Base-by-base conservation (phyloP, 257 asterid genomes). In the Solanum chiquidenum region DNA sequence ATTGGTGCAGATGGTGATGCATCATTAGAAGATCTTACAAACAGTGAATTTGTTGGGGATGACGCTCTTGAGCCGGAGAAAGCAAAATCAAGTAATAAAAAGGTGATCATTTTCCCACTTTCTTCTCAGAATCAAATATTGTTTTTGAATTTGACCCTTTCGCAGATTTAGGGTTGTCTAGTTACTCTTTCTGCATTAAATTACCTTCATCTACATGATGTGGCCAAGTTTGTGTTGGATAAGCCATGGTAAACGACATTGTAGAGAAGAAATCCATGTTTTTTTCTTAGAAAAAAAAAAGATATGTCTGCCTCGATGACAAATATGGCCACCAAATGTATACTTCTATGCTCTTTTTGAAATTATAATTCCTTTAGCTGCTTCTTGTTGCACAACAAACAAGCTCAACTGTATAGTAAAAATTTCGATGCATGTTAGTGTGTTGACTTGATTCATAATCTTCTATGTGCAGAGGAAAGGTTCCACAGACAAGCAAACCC, bases 1-100 rank as follows among this genome's bases (percentile, higher is more conserved):
- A 88, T 97, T 86, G 98, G 93, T 92, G 98, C 93, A 37, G 99
- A 95, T 40, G 99, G 99, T n/a, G 94, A 91, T 91, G 98, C 96
- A 80, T 91, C 94, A 90, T 92, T 95, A 88, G 98, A 95, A 94
- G 98, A 97, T 91, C 88, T 94, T 38, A 42, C 93, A 23, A 91
- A 91, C 68, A 74, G 91, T 46, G 98, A 86, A 73, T 86, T 89
- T 68, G 92, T 79, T 86, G 94, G 84, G 86, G 96, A 92, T 85
- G 94, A 31, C 35, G 55, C 92, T 76, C 92, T 89, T 71, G 98
- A 95, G 38, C 88, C 88, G 1, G 98, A 94, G 25, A 95, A 94
- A 87, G 83, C 94, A 23, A 95, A 92, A 88, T 88, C 98, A 80
- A 91, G 92, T 88, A 90, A 66, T 89, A 95, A 93, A 91, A 97